phyloP scores from a whole-genome alignment of 805 yeast species.

The Metschnikowia noctiluminum region DNA sequence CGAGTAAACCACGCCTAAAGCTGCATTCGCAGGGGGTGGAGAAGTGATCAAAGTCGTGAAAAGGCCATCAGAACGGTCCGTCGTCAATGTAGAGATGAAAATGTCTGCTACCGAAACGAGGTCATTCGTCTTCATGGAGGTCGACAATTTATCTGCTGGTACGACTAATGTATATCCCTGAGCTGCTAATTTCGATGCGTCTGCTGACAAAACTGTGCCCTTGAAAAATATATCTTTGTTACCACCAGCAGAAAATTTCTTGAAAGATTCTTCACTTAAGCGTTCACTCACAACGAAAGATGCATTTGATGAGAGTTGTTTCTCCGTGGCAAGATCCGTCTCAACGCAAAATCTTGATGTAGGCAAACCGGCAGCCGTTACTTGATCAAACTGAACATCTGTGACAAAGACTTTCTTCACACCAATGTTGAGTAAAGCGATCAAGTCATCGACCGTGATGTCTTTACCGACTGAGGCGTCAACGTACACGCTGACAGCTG shows the following conservation, averaged over 20 bases:
- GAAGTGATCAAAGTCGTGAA: slow-evolving; percentile 80
- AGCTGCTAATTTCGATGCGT: slow-evolving; percentile 27
- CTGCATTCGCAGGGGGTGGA: slow-evolving; percentile 50
- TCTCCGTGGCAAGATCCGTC: slow-evolving; percentile 2
- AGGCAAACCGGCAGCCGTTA: slow-evolving; percentile 16
- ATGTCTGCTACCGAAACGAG: slow-evolving; percentile 41
- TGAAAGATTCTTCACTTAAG: slow-evolving; percentile 17
- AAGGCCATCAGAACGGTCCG: slow-evolving; percentile 86
- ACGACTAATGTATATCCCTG: slow-evolving; percentile 37
- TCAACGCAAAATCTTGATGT: slow-evolving; percentile 17
- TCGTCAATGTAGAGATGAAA: slow-evolving; percentile 51
- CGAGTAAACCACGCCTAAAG: slow-evolving; percentile 87
- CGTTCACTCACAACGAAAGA: slow-evolving; percentile 21
- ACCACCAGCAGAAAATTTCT: slow-evolving; percentile 22
- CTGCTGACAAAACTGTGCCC: slow-evolving; percentile 18
- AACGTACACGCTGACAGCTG: slow-evolving; percentile 26
- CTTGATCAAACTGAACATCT: slow-evolving; percentile 10
- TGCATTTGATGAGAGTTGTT: slow-evolving; percentile 18
- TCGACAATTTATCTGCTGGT: slow-evolving; percentile 25
- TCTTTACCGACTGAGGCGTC: slow-evolving; percentile 23
- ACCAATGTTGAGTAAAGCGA: slow-evolving; percentile 59
- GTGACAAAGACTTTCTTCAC: slow-evolving; percentile 45
- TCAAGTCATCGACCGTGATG: slow-evolving; percentile 37
- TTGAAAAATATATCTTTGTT: slow-evolving; percentile 29
- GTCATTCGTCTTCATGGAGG: slow-evolving; percentile 20